phyloP scores from a whole-genome alignment of 352 stramenopile genomes.

The Globisporangium takayamanum region DNA sequence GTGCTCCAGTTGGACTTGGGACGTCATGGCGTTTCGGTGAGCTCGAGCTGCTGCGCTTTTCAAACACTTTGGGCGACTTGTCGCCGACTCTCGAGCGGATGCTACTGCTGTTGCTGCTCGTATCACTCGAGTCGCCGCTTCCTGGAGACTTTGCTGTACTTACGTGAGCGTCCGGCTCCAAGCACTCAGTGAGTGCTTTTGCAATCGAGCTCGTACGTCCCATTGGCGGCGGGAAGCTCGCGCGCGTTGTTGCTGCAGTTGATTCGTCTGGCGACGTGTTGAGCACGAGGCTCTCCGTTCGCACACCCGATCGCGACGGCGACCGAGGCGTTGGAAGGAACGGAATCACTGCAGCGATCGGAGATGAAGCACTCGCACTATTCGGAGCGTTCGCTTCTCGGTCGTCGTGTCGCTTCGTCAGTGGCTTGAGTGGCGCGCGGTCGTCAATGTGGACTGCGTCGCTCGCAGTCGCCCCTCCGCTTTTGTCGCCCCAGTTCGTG shows the following conservation, averaged over 20 bases:
- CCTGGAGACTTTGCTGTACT: neutral
- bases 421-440: no score
- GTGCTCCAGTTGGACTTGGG: neutral
- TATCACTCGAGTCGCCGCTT: neutral
- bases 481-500: neutral
- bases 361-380: neutral
- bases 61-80: slow-evolving; percentile 3
- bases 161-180: neutral
- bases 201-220: slow-evolving; percentile 14
- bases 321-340: neutral
- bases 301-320: neutral
- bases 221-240: slow-evolving; percentile 1
- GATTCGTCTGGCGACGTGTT: neutral
- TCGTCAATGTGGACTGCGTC: neutral
- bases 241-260: neutral
- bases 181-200: slow-evolving; percentile 19
- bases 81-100: slow-evolving; percentile 3
- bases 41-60: slow-evolving; percentile 14
- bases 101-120: neutral
- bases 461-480: neutral
- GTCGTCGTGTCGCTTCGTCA: neutral
- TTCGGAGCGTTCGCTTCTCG: neutral
- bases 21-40: neutral
- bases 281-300: neutral
- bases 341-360: neutral